A percentile compares a stretch with the other conserved stretches of the same genome.
These are phyloP conservation scores for Sordariomycetes sp. DNA, from an alignment of 2,329 filamentous ascomycete species.

Conservation along the genomic window DNA sequence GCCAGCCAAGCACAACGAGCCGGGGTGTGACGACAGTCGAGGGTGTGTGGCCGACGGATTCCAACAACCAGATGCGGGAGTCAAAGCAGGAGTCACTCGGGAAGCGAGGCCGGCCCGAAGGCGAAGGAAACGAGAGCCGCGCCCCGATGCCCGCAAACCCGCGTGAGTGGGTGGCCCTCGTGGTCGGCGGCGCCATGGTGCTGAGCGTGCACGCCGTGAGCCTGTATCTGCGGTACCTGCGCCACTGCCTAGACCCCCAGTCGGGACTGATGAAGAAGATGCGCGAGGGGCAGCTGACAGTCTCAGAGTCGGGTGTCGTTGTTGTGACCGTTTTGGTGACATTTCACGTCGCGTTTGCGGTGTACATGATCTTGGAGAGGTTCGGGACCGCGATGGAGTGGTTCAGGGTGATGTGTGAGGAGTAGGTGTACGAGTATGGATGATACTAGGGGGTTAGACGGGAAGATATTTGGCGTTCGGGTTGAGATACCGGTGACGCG, in stretches of 20 bases:
- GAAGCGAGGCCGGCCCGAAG: not conserved
- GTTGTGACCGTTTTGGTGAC: not conserved
- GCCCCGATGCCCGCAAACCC: not conserved
- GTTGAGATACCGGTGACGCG: not conserved
- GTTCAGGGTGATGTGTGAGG: not conserved
- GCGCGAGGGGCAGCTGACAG: not conserved
- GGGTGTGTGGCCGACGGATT: not conserved
- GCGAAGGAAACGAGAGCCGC: not conserved
- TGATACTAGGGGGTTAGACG: not conserved
- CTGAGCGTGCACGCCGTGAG: not conserved
- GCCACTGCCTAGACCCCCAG: not conserved
- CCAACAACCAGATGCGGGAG: not conserved
- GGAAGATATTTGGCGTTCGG: not conserved
- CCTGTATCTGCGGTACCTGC: not conserved
- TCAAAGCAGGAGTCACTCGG: not conserved
- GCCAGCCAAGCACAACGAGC: not conserved
- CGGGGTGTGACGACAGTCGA: not conserved
- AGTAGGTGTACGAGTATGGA: not conserved
- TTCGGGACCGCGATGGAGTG: not conserved
- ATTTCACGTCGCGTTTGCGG: not conserved
- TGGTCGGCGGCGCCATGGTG: not conserved
- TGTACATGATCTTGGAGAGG: not conserved
- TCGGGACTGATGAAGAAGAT: not conserved
- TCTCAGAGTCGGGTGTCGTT: not conserved
- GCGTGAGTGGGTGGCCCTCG: not conserved